Percentiles rank a stretch among this genome's conserved stretches.
These are phyloP conservation scores for Cetraspora pellucida DNA, from an alignment of 192 early-diverging fungal genomes.

Conservation along the genomic window DNA sequence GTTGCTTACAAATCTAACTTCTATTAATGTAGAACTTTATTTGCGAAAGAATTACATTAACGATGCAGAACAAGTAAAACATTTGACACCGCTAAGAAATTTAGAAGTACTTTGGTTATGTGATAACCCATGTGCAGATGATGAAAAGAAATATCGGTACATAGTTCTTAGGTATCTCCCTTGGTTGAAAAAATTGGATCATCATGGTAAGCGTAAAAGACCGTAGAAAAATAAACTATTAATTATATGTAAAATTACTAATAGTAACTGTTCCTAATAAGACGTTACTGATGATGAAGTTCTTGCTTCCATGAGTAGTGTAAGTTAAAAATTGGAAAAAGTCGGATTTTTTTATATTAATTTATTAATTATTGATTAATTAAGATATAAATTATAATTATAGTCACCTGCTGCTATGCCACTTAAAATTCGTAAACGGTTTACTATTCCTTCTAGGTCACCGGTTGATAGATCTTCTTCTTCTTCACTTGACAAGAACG, in stretches of 20 bases:
- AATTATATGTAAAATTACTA: not conserved
- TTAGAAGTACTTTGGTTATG: slow-evolving; percentile 33
- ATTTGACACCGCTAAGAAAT: slow-evolving; percentile 21
- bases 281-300: slow-evolving; percentile 33
- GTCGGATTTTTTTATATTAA: not conserved
- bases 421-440: slow-evolving; percentile 15
- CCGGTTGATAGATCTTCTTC: not conserved
- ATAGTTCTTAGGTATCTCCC: slow-evolving; percentile 18
- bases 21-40: slow-evolving; percentile 24
- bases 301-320: slow-evolving; percentile 21
- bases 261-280: not conserved
- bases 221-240: not conserved
- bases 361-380: not conserved
- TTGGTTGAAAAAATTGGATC: slow-evolving; percentile 33
- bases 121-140: slow-evolving; percentile 31
- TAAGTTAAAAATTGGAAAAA: not conserved
- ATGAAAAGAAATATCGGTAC: slow-evolving; percentile 26
- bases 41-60: slow-evolving; percentile 31
- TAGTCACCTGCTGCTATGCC: slow-evolving; percentile 18
- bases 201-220: slow-evolving; percentile 22
- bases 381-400: not conserved
- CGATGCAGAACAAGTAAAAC: slow-evolving; percentile 29
- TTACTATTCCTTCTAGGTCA: not conserved
- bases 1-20: not conserved
- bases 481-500: not conserved